Base-by-base conservation (phyloP, 1,139 yeast species). In the Meyerozyma carpophila region DNA sequence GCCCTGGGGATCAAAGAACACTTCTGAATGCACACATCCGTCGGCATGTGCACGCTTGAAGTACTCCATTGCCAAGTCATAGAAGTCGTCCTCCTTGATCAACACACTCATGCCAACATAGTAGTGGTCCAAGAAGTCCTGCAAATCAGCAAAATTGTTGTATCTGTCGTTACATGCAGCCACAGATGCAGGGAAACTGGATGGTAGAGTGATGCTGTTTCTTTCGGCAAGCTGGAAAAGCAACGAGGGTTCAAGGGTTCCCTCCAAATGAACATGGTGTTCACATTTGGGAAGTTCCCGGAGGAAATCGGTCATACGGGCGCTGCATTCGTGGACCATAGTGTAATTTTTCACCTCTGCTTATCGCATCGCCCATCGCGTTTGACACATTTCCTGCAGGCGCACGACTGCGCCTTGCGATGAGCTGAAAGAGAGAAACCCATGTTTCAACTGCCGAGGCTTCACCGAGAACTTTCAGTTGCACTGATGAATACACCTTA, bases 1-100 rank as follows among this genome's bases (percentile, higher is more conserved):
- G 24, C 89, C 89, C 63, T 86, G 95, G 21, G 95, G 94, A 57
- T 86, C 95, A 54, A 84, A 86, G 59, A 85, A 86, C 1, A 82
- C 80, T 62, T 86, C 95, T 2, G 84, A 73, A 57, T 82, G 89
- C 41, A 61, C 61, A 46, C 84, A 68, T 14, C 88, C 88, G 57
- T 86, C 89, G 4, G 59, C 52, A 43, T 75, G 61, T 7, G 88
- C 88, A 52, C 74, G 79, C 41, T 60, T 61, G 62, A 85, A 83
- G 61, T 86, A 86, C 8, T 75, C 81, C 78, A 79, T 81, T n/a
- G 93, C 89, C 54, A 86, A 68, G 53, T 84, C 87, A 51, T 75
- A 82, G 59, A 66, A 86, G 64, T 86, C 95, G 40, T 78, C 66
- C 53, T 82, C 87, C 14, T 70, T 65, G 47, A 80, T 70, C 52